phyloP scores from a whole-genome alignment of 495 filamentous ascomycete species.

The Acidiella bohemica region DNA sequence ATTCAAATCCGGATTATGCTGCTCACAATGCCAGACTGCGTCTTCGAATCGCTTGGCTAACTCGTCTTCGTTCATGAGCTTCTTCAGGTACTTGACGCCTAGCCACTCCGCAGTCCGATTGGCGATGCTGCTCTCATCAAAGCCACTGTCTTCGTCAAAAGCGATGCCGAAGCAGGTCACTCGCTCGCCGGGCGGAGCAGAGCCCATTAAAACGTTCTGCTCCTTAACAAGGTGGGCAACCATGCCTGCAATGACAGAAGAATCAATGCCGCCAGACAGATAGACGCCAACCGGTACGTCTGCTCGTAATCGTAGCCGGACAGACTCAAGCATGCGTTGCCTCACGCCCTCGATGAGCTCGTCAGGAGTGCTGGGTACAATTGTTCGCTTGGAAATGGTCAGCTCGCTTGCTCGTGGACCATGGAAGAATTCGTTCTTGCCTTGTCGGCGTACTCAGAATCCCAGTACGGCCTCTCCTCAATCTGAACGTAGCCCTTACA shows the following conservation, averaged over 20 bases:
- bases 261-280: conserved; percentile 41
- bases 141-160: conserved; percentile 35
- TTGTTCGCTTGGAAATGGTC: conserved; percentile 8
- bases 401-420: background rate
- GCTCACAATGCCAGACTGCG: conserved; percentile 37
- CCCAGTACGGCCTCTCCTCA: conserved; percentile 34
- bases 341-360: conserved; percentile 37
- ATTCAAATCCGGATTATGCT: conserved; percentile 35
- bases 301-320: conserved; percentile 36
- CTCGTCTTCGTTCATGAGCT: conserved; percentile 33
- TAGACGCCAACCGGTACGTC: conserved; percentile 42
- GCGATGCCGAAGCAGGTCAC: conserved; percentile 35
- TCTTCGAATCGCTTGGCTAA: conserved; percentile 37
- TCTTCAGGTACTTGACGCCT: conserved; percentile 34
- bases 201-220: conserved; percentile 27
- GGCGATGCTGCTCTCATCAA: conserved; percentile 39
- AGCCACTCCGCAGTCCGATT: conserved; percentile 38
- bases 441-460: conserved; percentile 37
- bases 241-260: conserved; percentile 40
- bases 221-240: conserved; percentile 35
- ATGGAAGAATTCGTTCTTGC: conserved; percentile 10
- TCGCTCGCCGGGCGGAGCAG: conserved; percentile 23
- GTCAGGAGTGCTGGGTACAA: conserved; percentile 28
- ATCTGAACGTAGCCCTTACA: conserved; percentile 22
- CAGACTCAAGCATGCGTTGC: conserved; percentile 32